Conservation (phyloP, 768 basidiomycete species). For the Mycena galopus region DNA sequence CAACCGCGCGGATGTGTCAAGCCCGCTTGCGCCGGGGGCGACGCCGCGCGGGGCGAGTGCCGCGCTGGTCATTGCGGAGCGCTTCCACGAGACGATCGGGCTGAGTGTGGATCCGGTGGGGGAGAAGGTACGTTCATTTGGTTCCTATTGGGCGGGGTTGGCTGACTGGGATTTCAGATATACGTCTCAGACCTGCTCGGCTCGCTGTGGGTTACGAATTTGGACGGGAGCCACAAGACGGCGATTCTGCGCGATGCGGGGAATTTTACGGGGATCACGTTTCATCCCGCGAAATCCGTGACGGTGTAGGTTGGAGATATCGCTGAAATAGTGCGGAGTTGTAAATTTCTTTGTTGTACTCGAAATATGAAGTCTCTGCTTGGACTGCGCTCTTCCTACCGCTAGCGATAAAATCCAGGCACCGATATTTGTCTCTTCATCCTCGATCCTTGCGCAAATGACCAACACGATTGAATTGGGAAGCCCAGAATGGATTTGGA, state of each 20-base stretch:
- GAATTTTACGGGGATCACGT: conserved; percentile 33
- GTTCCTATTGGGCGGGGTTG: neutral
- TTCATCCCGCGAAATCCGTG: conserved; percentile 26
- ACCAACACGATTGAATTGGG: too few species aligned
- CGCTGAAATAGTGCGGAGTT: too few species aligned
- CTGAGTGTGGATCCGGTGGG: conserved; percentile 25
- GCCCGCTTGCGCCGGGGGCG: neutral
- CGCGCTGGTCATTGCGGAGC: conserved; percentile 30
- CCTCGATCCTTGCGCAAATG: too few species aligned
- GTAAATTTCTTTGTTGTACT: too few species aligned
- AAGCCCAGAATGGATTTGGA: too few species aligned
- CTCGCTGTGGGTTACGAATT: conserved; percentile 30
- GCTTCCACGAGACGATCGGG: conserved; percentile 36
- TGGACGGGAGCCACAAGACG: conserved; percentile 30
- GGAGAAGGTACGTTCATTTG: conserved; percentile 22
- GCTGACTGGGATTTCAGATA: conserved; percentile 5
- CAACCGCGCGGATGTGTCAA: conserved; percentile 30
- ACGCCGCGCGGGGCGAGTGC: conserved; percentile 17
- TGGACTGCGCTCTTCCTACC: too few species aligned
- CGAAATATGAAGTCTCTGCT: too few species aligned
- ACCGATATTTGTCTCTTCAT: too few species aligned
- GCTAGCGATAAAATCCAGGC: too few species aligned
- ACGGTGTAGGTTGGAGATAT: too few species aligned
- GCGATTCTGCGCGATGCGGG: conserved; percentile 32
- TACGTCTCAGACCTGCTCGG: conserved; percentile 33